phyloP scores from a whole-genome alignment of 345 rosid species.

The Reutealis trisperma region DNA sequence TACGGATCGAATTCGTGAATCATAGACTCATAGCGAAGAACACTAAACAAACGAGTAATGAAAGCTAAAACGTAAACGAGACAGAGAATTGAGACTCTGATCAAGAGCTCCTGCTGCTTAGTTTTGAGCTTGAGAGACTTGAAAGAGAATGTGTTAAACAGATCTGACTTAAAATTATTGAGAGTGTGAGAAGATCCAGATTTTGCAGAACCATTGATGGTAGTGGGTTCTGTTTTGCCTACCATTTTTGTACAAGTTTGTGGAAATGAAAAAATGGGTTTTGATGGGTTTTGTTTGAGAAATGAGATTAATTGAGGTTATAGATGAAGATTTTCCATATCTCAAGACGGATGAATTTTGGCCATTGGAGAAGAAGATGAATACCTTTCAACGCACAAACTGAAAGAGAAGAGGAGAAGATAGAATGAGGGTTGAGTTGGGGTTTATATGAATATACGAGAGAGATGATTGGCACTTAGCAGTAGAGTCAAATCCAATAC shows the following conservation, averaged over 20 bases:
- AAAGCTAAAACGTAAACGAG: constrained; percentile 88
- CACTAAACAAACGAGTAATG: constrained; percentile 84
- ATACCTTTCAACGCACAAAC: too few relatives aligned
- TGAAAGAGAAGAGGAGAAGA: too few relatives aligned
- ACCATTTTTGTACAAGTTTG: not conserved
- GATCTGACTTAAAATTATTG: constrained; percentile 46
- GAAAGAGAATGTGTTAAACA: constrained; percentile 40
- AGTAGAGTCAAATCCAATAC: too few relatives aligned
- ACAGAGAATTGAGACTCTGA: constrained; percentile 79
- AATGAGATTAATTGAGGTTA: too few relatives aligned
- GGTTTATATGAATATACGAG: too few relatives aligned
- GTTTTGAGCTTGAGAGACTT: constrained; percentile 69
- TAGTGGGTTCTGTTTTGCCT: not conserved
- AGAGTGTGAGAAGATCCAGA: constrained; percentile 16
- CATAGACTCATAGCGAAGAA: constrained; percentile 96
- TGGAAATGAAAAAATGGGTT: too few relatives aligned
- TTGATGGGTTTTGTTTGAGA: too few relatives aligned
- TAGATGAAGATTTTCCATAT: too few relatives aligned
- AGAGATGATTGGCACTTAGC: too few relatives aligned
- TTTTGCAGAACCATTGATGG: constrained; percentile 18
- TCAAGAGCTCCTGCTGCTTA: constrained; percentile 88
- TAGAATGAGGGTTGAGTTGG: too few relatives aligned
- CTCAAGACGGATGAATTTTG: too few relatives aligned
- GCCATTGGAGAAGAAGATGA: too few relatives aligned
- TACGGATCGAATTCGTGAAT: constrained; percentile 99